These are phyloP conservation scores for Fonsecaea pugnacius DNA, from an alignment of 2,329 filamentous ascomycete species.

Conservation along the genomic window DNA sequence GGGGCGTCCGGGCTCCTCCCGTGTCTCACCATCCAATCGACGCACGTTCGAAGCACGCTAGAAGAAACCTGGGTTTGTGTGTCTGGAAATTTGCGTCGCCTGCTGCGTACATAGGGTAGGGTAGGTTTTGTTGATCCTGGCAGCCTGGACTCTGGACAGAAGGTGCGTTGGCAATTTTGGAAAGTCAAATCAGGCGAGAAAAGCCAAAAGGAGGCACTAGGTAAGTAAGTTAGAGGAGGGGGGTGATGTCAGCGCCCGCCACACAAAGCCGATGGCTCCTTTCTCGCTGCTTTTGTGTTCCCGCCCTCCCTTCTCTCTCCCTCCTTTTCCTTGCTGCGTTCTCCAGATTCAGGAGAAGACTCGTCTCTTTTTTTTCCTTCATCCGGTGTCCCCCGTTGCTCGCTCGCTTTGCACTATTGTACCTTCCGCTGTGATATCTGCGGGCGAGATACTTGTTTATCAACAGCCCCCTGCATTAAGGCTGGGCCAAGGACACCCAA, in stretches of 20 bases:
- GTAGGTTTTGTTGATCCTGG: conserved; percentile 1
- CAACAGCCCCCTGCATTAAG: conserved; percentile 22
- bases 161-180: conserved; percentile 12
- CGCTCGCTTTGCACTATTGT: conserved; percentile 6
- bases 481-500: conserved; percentile 1
- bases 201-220: neutral
- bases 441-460: conserved; percentile 14
- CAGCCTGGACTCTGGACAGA: no score
- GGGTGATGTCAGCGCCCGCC: conserved; percentile 8
- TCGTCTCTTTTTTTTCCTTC: no score
- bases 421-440: conserved; percentile 18
- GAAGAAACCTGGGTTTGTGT: conserved; percentile 3
- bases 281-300: conserved; percentile 9
- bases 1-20: conserved; percentile 15
- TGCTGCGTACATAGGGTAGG: no score
- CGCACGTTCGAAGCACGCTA: conserved; percentile 20
- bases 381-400: conserved; percentile 3
- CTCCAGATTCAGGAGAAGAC: conserved; percentile 9
- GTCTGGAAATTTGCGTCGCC: neutral
- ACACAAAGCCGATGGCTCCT: neutral
- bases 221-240: neutral
- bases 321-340: no score
- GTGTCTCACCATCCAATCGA: conserved; percentile 22
- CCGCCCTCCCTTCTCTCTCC: no score
- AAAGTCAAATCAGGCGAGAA: conserved; percentile 1